Conservation (phyloP, 495 filamentous ascomycete genomes). For the Glarea lozoyensis region DNA sequence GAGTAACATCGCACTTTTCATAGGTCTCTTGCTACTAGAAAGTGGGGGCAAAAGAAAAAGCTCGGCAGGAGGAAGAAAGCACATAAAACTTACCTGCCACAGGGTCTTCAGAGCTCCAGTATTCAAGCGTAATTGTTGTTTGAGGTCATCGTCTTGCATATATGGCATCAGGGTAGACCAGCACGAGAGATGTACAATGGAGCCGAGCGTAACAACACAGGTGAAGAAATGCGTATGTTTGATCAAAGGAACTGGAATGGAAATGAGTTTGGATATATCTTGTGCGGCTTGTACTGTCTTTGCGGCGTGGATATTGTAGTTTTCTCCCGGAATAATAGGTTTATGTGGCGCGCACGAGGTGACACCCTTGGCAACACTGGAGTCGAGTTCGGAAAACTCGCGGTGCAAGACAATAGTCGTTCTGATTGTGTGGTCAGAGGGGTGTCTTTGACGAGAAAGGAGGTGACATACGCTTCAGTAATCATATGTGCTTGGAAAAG, state of each 20-base stretch:
- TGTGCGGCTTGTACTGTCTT: constrained; percentile 73
- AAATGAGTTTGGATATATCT: constrained; percentile 68
- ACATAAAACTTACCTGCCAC: too few relatives aligned
- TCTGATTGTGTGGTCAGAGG: constrained; percentile 8
- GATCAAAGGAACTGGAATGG: constrained; percentile 61
- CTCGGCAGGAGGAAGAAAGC: too few relatives aligned
- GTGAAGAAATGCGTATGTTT: constrained; percentile 86
- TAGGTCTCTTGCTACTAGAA: too few relatives aligned
- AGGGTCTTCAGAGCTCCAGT: constrained; percentile 74
- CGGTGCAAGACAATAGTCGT: constrained; percentile 68
- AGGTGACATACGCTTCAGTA: constrained; percentile 47
- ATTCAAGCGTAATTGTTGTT: constrained; percentile 70
- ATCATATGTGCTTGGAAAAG: constrained; percentile 89
- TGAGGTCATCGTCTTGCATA: constrained; percentile 56
- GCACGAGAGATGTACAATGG: constrained; percentile 51
- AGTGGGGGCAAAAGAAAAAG: too few relatives aligned
- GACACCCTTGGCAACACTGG: constrained; percentile 42
- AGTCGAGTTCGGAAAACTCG: constrained; percentile 52
- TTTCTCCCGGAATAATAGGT: constrained; percentile 43
- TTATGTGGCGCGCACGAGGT: constrained; percentile 49
- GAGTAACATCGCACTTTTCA: too few relatives aligned
- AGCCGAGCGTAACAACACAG: constrained; percentile 65
- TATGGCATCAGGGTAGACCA: constrained; percentile 49
- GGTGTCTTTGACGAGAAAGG: not conserved
- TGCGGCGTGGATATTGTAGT: constrained; percentile 62